Evolutionary conservation across 2,329 filamentous ascomycete species (phyloP), one percentile per base, ranked within the genome.

Genomic region (Ilyonectria sp.): DNA sequence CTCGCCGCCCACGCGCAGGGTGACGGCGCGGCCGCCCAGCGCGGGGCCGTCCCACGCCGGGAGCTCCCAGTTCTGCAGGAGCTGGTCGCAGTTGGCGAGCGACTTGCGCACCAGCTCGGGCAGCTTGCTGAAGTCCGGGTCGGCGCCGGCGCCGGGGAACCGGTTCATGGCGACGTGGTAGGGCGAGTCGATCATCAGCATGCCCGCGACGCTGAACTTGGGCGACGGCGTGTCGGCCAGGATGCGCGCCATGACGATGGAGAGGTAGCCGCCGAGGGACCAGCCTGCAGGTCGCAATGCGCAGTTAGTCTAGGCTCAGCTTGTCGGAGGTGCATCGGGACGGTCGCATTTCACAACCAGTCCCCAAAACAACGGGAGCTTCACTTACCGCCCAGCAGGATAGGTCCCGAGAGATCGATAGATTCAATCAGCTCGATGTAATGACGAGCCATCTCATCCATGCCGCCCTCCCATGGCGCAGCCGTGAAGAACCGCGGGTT

Each of bases 21-120:
- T 58, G 11, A 69, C 58, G 0, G 44, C 10, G 21, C 61, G 67
- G 50, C 68, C 70, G 3, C 40, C 54, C 19, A 62, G 54, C 4
- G 69, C 60, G 15, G 71, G 69, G 11, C 60, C 72, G 21, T 70
- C 68, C 74, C 75, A 79, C 19, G 52, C 62, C 19, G 76, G 77
- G 6, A 76, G 68, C 21, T 76, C 70, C 77, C 77, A 79, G 37
- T 71, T 15, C 40, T 77, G 69, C 17, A 80, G 69, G 74, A 79
- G 79, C 37, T 69, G 61, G 26, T 77, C 71, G 72, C 76, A 78
- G 60, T 78, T 76, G 29, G 75, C 74, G 21, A 79, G 76, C n/a
- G 73, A 71, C 54, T 75, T 75, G 37, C 71, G 70, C 57, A 80
- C 73, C 8, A 72, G 71, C 4, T 72, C 67, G 4, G 77, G 77